Conservation (phyloP, 352 stramenopile species). For the Discostella stelligera region DNA sequence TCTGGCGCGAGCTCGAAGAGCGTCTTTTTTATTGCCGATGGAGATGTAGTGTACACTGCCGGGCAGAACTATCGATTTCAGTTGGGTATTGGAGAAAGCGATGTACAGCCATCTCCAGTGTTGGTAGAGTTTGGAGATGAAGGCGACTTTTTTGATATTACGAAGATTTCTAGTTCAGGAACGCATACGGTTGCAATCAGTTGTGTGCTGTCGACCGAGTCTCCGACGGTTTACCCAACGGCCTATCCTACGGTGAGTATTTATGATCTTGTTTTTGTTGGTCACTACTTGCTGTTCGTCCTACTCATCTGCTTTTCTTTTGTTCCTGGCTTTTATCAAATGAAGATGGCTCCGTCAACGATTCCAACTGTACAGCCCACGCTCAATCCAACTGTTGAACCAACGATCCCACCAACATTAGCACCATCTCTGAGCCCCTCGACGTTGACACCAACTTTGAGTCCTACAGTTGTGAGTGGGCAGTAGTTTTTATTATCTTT, state of each 20-base stretch:
- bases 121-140: constrained; percentile 28
- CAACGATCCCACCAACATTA: constrained; percentile 13
- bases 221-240: constrained; percentile 31
- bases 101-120: constrained; percentile 15
- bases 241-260: constrained; percentile 19
- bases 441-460: constrained; percentile 1
- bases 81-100: constrained; percentile 24
- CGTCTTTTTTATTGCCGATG: constrained; percentile 39
- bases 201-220: constrained; percentile 18
- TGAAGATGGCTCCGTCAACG: background rate
- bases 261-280: background rate
- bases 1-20: constrained; percentile 28
- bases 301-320: no score
- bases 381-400: constrained; percentile 5
- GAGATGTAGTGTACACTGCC: constrained; percentile 25
- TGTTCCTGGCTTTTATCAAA: background rate
- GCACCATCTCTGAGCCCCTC: background rate
- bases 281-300: background rate
- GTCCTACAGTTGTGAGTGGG: constrained; percentile 9
- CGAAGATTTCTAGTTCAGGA: constrained; percentile 34
- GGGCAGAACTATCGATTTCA: constrained; percentile 43
- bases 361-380: constrained; percentile 3
- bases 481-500: background rate
- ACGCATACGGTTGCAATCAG: constrained; percentile 35
- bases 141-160: constrained; percentile 22